These are phyloP conservation scores for Mucor sp. DNA, from an alignment of 371 early-diverging fungal species.

Conservation along the genomic window DNA sequence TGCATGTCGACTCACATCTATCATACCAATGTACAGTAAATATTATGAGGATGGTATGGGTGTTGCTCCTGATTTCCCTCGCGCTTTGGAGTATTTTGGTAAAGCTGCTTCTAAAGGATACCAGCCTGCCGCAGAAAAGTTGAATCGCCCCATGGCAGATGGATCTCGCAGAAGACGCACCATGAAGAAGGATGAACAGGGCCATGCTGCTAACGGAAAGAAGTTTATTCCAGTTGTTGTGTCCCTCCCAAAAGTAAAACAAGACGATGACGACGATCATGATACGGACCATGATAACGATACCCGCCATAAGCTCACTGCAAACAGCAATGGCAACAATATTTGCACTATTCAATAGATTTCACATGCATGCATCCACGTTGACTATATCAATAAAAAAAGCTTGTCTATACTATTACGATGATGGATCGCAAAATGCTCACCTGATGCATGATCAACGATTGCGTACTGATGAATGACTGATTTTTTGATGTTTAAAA, in stretches of 20 bases:
- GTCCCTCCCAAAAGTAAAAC: conserved; percentile 4
- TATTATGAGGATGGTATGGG: conserved; percentile 37
- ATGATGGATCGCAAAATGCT: not conserved
- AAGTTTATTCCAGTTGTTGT: not conserved
- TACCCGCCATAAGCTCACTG: not conserved
- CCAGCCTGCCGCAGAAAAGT: conserved; percentile 20
- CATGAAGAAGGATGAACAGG: not conserved
- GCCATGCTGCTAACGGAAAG: not conserved
- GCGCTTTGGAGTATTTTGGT: conserved; percentile 29
- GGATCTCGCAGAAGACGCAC: conserved; percentile 1
- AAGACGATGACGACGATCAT: conserved; percentile 10
- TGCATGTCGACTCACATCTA: conserved; percentile 31
- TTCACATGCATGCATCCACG: not conserved
- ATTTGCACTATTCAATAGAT: conserved; percentile 9
- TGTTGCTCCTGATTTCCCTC: conserved; percentile 18
- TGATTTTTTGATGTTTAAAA: not conserved
- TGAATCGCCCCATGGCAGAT: conserved; percentile 12
- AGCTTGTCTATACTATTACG: too few relatives aligned
- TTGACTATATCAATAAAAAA: too few relatives aligned
- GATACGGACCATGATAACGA: not conserved
- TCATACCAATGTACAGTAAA: conserved; percentile 36
- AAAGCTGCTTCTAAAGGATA: conserved; percentile 37
- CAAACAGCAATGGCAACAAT: not conserved
- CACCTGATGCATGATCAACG: not conserved
- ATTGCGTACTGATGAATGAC: not conserved